A percentile compares a stretch with the other conserved stretches of the same genome.
These are phyloP conservation scores for Talaromyces ruber DNA, from an alignment of 495 filamentous ascomycete genomes.

Conservation along the genomic window DNA sequence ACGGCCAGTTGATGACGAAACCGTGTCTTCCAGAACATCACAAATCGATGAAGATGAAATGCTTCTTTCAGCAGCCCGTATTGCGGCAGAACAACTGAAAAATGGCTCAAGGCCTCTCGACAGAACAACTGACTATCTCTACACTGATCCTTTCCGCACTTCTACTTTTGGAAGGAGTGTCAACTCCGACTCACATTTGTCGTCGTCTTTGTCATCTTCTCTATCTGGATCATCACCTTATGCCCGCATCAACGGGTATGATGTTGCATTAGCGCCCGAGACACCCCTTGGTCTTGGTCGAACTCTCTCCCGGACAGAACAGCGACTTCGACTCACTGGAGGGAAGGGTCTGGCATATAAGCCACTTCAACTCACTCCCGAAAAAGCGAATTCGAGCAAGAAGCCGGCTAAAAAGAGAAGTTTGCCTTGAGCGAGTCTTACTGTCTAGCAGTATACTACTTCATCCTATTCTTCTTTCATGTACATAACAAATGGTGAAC, in stretches of 20 bases:
- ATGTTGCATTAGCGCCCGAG: slow-evolving; percentile 31
- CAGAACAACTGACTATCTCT: slow-evolving; percentile 9
- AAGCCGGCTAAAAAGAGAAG: background rate
- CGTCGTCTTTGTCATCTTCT: background rate
- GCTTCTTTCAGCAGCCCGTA: slow-evolving; percentile 32
- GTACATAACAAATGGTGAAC: background rate
- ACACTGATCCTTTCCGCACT: slow-evolving; percentile 13
- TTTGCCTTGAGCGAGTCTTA: background rate
- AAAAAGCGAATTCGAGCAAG: slow-evolving; percentile 12
- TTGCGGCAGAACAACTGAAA: slow-evolving; percentile 30
- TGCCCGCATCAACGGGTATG: slow-evolving; percentile 22
- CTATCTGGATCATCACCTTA: slow-evolving; percentile 19
- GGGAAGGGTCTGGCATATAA: slow-evolving; percentile 34
- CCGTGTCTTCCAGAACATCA: slow-evolving; percentile 13
- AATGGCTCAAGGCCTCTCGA: slow-evolving; percentile 29
- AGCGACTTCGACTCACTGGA: slow-evolving; percentile 30
- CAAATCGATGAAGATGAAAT: slow-evolving; percentile 37
- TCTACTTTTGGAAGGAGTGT: slow-evolving; percentile 22
- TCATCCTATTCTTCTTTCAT: background rate
- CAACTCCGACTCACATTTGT: background rate
- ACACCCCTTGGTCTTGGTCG: slow-evolving; percentile 26
- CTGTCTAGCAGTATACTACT: background rate
- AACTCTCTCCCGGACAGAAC: slow-evolving; percentile 32
- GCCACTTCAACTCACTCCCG: slow-evolving; percentile 23
- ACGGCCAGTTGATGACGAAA: slow-evolving; percentile 11